Evolutionary conservation across 208 protist species (phyloP).

Genomic region (Acanthamoeba sp.): DNA sequence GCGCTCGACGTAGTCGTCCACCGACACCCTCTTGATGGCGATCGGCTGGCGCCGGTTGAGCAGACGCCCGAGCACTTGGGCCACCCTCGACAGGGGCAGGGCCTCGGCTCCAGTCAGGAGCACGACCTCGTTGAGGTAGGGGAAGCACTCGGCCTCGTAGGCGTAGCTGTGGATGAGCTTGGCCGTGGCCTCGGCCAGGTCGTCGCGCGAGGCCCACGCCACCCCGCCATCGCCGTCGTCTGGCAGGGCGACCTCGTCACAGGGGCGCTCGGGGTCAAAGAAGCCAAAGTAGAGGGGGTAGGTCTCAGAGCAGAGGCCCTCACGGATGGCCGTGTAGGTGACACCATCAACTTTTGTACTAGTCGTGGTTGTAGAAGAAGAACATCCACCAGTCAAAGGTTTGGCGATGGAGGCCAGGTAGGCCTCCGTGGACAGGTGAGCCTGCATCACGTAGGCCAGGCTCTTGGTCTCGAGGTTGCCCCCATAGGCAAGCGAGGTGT

Average conservation of each 20-base stretch:
- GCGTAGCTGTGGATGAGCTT: not conserved
- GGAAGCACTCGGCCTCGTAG: not conserved
- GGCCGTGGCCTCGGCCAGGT: slow-evolving; percentile 32
- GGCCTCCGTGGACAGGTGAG: not conserved
- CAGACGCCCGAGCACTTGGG: not conserved
- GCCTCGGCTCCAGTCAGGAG: not conserved
- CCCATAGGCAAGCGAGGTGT: slow-evolving; percentile 12
- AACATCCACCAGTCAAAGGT: no score
- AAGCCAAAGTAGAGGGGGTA: slow-evolving; percentile 39
- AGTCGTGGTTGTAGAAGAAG: no score
- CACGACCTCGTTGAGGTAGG: not conserved
- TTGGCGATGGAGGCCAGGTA: not conserved
- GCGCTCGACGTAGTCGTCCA: not conserved
- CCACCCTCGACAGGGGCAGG: not conserved
- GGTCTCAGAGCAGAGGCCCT: slow-evolving; percentile 7
- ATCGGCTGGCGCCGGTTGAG: not conserved
- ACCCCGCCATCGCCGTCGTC: not conserved
- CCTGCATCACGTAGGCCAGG: not conserved
- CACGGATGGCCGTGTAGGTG: not conserved
- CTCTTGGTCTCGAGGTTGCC: not conserved
- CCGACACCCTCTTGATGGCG: not conserved
- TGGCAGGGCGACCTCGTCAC: not conserved
- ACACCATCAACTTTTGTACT: not conserved
- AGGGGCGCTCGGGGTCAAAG: not conserved
- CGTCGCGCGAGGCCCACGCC: not conserved